These are phyloP conservation scores for Fusarium setosum DNA, from an alignment of 2,329 filamentous ascomycete genomes.

Conservation along the genomic window DNA sequence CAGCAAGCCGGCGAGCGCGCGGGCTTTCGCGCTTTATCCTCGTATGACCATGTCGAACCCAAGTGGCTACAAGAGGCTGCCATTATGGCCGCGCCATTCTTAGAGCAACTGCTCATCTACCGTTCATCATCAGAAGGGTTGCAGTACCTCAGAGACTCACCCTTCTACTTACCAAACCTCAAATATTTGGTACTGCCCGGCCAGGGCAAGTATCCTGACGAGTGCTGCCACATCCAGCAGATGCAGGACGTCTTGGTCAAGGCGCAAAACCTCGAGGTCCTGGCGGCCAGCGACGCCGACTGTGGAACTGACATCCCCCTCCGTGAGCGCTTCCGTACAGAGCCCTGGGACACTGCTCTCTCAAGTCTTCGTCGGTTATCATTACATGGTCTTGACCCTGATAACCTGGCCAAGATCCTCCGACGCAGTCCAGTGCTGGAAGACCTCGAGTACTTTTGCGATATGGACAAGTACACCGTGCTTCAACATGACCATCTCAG, in stretches of 20 bases:
- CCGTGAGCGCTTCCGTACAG: slow-evolving; percentile 40
- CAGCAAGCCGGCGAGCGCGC: slow-evolving; percentile 40
- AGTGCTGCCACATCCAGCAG: slow-evolving; percentile 44
- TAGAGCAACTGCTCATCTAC: slow-evolving; percentile 43
- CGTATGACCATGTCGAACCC: slow-evolving; percentile 40
- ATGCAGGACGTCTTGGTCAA: slow-evolving; percentile 43
- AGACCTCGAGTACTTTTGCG: slow-evolving; percentile 43
- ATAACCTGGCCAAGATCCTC: slow-evolving; percentile 41
- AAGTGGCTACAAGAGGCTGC: slow-evolving; percentile 43
- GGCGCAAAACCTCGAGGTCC: slow-evolving; percentile 40
- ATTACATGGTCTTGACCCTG: slow-evolving; percentile 40
- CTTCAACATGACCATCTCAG: slow-evolving; percentile 37
- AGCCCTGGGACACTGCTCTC: slow-evolving; percentile 40
- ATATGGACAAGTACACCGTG: slow-evolving; percentile 44
- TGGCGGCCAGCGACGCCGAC: slow-evolving; percentile 41
- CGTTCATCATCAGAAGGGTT: slow-evolving; percentile 41
- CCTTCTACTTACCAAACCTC: slow-evolving; percentile 42
- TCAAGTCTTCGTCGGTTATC: slow-evolving; percentile 40
- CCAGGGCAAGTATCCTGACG: slow-evolving; percentile 37
- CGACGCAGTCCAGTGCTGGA: slow-evolving; percentile 39
- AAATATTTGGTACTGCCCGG: slow-evolving; percentile 42
- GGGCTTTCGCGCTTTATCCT: slow-evolving; percentile 38
- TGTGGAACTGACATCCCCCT: slow-evolving; percentile 40
- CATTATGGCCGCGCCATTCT: slow-evolving; percentile 43
- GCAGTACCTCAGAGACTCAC: slow-evolving; percentile 41